Percentiles rank a stretch among this genome's conserved stretches.
Evolutionary conservation across 225 moss, liverwort and hornwort genomes (phyloP).

Genomic region (Marchantia polymorpha): DNA sequence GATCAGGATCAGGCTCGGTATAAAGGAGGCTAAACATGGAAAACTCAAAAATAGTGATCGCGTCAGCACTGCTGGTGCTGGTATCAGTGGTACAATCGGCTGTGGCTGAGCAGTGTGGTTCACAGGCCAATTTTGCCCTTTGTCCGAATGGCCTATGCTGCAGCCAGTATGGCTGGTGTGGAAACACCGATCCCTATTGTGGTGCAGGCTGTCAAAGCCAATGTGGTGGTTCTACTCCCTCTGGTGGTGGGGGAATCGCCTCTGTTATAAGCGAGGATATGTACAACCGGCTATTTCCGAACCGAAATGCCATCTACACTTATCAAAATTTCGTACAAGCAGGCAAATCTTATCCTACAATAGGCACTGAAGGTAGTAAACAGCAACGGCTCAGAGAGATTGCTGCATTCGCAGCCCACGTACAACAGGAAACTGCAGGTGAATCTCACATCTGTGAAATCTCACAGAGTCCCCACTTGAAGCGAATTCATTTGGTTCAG

Average conservation of each 20-base stretch:
- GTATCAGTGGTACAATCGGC: neutral
- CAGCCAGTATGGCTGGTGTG: conserved; percentile 1
- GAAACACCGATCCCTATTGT: neutral
- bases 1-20: neutral
- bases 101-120: neutral
- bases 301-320: conserved; percentile 56
- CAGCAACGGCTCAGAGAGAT: conserved; percentile 37
- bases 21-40: neutral
- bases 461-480: neutral
- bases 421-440: conserved; percentile 64
- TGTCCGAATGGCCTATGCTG: neutral
- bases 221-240: conserved; percentile 34
- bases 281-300: conserved; percentile 41
- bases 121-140: neutral
- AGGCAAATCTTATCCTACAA: conserved; percentile 33
- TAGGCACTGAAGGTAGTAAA: conserved; percentile 31
- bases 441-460: neutral
- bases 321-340: conserved; percentile 55
- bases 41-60: neutral
- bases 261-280: conserved; percentile 32
- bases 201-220: neutral
- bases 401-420: conserved; percentile 60
- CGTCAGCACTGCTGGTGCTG: neutral
- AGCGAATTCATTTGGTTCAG: too few species aligned
- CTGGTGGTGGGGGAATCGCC: conserved; percentile 34